phyloP scores from a whole-genome alignment of 116 monocot species.

The Zostera marina region DNA sequence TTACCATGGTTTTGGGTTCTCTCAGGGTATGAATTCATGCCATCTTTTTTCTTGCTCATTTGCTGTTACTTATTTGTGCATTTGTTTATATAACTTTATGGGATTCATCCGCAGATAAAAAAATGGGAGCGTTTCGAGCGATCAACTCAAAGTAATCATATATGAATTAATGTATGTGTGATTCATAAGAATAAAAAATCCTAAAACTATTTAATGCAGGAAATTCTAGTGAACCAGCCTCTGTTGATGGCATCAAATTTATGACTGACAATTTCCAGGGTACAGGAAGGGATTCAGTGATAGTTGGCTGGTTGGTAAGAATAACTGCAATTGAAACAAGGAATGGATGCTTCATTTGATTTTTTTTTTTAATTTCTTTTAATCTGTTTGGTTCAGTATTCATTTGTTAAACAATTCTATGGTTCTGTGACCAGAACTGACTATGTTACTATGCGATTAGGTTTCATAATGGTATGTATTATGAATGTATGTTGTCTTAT shows the following conservation, averaged over 20 bases:
- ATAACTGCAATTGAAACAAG: background rate
- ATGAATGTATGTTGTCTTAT: background rate
- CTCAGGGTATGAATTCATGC: conserved; percentile 24
- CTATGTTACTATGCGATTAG: conserved; percentile 61
- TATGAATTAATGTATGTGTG: background rate
- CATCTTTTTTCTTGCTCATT: background rate
- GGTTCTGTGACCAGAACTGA: conserved; percentile 60
- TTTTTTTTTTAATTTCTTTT: background rate
- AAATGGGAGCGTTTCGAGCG: conserved; percentile 39
- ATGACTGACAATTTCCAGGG: conserved; percentile 15
- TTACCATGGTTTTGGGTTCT: conserved; percentile 48
- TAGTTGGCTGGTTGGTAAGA: conserved; percentile 20
- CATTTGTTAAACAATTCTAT: conserved; percentile 77
- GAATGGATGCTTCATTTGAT: background rate
- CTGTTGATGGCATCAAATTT: conserved; percentile 11
- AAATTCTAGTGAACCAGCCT: conserved; percentile 6
- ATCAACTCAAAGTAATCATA: conserved; percentile 1
- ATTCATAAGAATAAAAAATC: background rate
- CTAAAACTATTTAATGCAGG: conserved; percentile 1
- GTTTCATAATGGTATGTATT: conserved; percentile 58
- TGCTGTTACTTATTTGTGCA: background rate
- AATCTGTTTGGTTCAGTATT: conserved; percentile 32
- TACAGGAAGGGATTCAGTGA: conserved; percentile 4
- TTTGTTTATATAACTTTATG: background rate
- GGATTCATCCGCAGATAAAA: conserved; percentile 15